phyloP scores from a whole-genome alignment of 108 stramenopile genomes.

The Cyclotella atomus region DNA sequence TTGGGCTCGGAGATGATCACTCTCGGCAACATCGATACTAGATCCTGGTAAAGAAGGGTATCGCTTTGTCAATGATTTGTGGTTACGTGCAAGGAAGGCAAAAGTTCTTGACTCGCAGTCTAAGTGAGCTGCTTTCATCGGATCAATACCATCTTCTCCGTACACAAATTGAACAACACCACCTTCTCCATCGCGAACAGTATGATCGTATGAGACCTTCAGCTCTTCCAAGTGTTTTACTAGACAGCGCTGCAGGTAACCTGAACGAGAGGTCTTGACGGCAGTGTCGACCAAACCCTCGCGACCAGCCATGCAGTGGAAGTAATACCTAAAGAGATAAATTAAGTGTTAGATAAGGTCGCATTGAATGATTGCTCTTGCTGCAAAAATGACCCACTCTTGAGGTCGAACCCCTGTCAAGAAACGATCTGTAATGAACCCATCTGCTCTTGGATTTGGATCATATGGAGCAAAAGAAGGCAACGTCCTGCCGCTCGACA shows the following conservation, averaged over 20 bases:
- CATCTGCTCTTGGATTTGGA: constrained; percentile 97
- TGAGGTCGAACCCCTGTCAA: constrained; percentile 96
- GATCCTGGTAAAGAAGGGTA: constrained; percentile 64
- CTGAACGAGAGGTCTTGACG: constrained; percentile 98
- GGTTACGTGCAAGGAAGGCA: constrained; percentile 89
- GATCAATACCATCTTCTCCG: constrained; percentile 99
- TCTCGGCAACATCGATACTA: constrained; percentile 63
- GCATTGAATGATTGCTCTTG: background rate
- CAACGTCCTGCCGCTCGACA: constrained; percentile 96
- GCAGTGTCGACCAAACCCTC: constrained; percentile 97
- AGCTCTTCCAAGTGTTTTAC: constrained; percentile 98
- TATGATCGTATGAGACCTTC: constrained; percentile 95
- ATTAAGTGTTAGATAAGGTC: background rate
- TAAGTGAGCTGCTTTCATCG: constrained; percentile 86
- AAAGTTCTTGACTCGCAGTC: constrained; percentile 85
- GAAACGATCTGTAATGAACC: constrained; percentile 98
- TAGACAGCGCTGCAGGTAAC: constrained; percentile 98
- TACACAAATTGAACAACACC: constrained; percentile 98
- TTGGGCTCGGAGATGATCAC: constrained; percentile 53
- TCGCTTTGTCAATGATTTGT: constrained; percentile 69
- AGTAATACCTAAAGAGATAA: constrained; percentile 73
- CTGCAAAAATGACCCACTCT: constrained; percentile 61
- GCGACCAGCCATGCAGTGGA: constrained; percentile 99
- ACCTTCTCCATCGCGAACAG: constrained; percentile 97
- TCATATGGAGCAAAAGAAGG: constrained; percentile 98